Percentiles rank a stretch among this genome's conserved stretches.
phyloP scores from a whole-genome alignment of 1,284 basidiomycete species.

The Austropuccinia psidii region DNA sequence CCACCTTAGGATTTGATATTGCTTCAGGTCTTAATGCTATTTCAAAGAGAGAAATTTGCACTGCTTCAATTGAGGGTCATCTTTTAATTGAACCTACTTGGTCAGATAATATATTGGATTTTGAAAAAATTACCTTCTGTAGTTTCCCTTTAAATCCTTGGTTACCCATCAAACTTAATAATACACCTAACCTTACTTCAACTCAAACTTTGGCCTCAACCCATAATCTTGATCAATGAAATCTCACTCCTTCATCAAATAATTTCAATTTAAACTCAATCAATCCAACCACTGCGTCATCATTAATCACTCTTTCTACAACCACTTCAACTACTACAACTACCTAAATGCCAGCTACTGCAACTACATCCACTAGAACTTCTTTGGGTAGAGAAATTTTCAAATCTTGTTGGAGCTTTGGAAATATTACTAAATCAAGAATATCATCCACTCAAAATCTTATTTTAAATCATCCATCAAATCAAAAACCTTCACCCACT shows the following conservation, averaged over 20 bases:
- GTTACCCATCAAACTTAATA: too few species aligned
- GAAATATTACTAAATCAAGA: conserved; percentile 6
- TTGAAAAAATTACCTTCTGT: conserved; percentile 45
- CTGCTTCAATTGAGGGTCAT: conserved; percentile 79
- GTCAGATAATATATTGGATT: conserved; percentile 42
- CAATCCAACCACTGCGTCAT: conserved; percentile 12
- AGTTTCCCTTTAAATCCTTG: conserved; percentile 39
- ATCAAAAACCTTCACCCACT: conserved; percentile 43
- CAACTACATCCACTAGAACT: conserved; percentile 9
- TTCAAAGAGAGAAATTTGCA: conserved; percentile 69
- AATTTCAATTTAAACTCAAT: too few species aligned
- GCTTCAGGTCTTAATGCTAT: conserved; percentile 91
- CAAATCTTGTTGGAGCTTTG: conserved; percentile 37
- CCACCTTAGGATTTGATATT: conserved; percentile 82
- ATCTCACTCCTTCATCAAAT: too few species aligned
- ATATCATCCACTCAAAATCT: conserved; percentile 24
- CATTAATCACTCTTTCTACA: background rate
- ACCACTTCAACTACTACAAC: background rate
- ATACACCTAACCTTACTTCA: too few species aligned
- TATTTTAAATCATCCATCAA: conserved; percentile 37
- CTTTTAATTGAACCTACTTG: conserved; percentile 80
- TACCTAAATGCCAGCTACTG: conserved; percentile 17
- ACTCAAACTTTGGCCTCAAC: background rate
- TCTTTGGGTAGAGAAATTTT: conserved; percentile 41
- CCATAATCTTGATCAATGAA: too few species aligned